Evolutionary conservation across 768 basidiomycete species (phyloP), one percentile per base, ranked within the genome.

Genomic region (Collybia sp.): DNA sequence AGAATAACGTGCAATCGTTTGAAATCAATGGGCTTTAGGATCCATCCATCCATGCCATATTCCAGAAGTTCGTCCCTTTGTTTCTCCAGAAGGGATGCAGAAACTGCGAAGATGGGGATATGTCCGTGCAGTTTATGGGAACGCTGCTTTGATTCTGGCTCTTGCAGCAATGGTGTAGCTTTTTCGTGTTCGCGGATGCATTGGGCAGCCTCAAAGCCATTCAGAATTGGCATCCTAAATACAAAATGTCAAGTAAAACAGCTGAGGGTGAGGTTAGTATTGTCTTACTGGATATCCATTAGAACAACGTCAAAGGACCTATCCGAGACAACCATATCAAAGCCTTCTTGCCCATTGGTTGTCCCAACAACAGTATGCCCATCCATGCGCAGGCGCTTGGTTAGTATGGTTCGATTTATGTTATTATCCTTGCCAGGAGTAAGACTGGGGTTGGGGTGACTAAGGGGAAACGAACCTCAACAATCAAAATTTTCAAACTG

Each of bases 1-100:
- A 92, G 59, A 30, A 93, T 68, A 2, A 62, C 57, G 17, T 72
- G 62, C 10, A 91, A 70, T 12, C 88, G 71, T 50, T 79, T 76
- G 62, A 88, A 90, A 59, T 89, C 82, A 52, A 91, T 81, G 0
- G 88, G 90, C 62, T 91, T 91, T 50, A 91, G 66, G 13, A 89
- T 77, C 87, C 87, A 93, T 3, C 88, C 89, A 58, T 89, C 86
- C 59, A 89, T 75, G 34, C 87, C 81, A 39, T 70, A 62, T 11
- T 67, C 58, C 6, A 67, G 61, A 43, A 89, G 63, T 44, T 82
- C 73, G 0, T 70, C 62, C 3, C 79, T 71, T 55, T 85, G 80
- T 13, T 62, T 63, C 52, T 85, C 83, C 32, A 65, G 58, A 8
- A 90, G 67, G 11, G 85, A 87, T 1, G 88, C 88, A 2, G 85